Base-by-base conservation (phyloP, 768 basidiomycete species). In the Termitomyces bulborhizus region DNA sequence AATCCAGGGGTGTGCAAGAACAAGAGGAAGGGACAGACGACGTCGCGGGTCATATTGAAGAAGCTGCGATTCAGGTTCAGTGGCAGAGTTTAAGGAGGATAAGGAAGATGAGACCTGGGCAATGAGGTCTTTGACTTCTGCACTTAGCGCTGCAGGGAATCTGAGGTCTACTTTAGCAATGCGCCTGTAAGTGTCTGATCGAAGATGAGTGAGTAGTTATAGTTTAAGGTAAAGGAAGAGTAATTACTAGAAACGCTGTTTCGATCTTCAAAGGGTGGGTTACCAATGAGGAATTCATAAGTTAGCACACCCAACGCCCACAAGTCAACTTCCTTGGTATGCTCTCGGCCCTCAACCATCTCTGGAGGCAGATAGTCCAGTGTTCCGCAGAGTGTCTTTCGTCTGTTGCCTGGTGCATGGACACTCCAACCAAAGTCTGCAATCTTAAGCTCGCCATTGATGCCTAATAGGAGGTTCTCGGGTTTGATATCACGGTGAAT, bases 401-500 rank as follows among this genome's bases (percentile, higher is more conserved):
- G 74, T 44, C 94, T 75, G 66, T 93, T 91, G 1, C 91, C 84
- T 0, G 96, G 96, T 0, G 95, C 96, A 68, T 98, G 96, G 7
- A 97, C 93, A 63, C 88, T 93, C 96, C 97, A 99, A 9, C 97
- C 97, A 69, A 98, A 98, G 70, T 98, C 96, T 3, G 86, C 97
- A 58, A 99, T 96, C 78, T 99, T 98, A 63, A 99, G 76, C 68
- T 98, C 96, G 40, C 96, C 96, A 62, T 94, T 93, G 64, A 98
- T 82, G 11, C 95, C 95, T 12, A 98, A 76, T 32, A 99, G 79
- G 47, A 99, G 71, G 69, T 99, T 99, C 73, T 99, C 96, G 0
- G 97, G 97, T 71, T 99, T 99, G 74, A 99, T 99, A 65, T 99
- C 97, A 32, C 97, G 84, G 69, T 99, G 97, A 49, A 98, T 99